Conservation (phyloP, 306 rosid genomes). For the Chamaecrista fasciculata region DNA sequence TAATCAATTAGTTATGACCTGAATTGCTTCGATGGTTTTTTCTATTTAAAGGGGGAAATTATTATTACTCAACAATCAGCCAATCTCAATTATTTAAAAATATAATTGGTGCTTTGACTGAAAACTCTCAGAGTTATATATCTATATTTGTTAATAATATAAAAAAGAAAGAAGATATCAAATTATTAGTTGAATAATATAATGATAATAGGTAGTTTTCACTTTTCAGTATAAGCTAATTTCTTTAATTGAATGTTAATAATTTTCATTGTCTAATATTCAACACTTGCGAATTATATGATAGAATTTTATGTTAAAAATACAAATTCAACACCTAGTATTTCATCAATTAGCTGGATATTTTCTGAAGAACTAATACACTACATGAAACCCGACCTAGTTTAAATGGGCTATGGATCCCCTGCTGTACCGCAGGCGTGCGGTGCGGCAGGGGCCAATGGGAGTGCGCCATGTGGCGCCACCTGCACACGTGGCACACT, state of each 20-base stretch:
- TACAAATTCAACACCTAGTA: background rate
- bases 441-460: too few relatives aligned
- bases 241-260: background rate
- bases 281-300: too few relatives aligned
- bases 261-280: background rate
- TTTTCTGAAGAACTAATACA: background rate
- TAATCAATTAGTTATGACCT: background rate
- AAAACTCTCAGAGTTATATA: background rate
- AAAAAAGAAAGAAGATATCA: too few relatives aligned
- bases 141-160: background rate
- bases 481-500: too few relatives aligned
- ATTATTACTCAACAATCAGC: background rate
- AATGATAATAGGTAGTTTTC: too few relatives aligned
- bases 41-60: background rate
- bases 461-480: too few relatives aligned
- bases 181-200: too few relatives aligned
- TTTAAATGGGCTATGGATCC: too few relatives aligned
- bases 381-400: background rate
- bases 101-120: background rate
- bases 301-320: too few relatives aligned
- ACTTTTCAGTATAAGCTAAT: background rate
- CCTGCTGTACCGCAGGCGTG: too few relatives aligned
- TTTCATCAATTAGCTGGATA: background rate
- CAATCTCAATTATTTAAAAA: background rate
- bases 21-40: background rate